These are phyloP conservation scores for Dactylellina leptospora DNA, from an alignment of 2,329 filamentous ascomycete species.

Conservation along the genomic window DNA sequence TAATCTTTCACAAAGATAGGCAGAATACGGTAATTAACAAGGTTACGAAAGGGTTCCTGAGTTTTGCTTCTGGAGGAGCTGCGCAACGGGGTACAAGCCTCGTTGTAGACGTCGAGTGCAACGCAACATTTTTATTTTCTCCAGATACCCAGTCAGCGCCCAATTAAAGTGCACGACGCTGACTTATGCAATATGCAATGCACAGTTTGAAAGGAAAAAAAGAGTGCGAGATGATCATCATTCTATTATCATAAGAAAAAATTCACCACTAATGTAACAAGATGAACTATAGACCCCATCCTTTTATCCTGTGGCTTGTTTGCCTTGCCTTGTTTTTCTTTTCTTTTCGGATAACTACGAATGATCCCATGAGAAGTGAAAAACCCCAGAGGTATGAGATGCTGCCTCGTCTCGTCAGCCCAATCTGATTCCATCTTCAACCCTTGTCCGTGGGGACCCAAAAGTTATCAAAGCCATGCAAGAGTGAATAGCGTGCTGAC, in stretches of 20 bases:
- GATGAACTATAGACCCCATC: constrained; percentile 21
- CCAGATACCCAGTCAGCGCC: constrained; percentile 36
- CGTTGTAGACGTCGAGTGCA: constrained; percentile 27
- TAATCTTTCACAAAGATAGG: not conserved
- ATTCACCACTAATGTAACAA: constrained; percentile 25
- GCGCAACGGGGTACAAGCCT: no score
- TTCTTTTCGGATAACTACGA: no score
- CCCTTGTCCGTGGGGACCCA: constrained; percentile 40
- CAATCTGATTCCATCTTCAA: constrained; percentile 39
- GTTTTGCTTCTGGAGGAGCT: not conserved
- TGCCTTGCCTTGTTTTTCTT: constrained; percentile 50
- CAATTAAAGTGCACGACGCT: constrained; percentile 40
- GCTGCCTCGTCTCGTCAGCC: constrained; percentile 3
- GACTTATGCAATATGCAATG: constrained; percentile 51
- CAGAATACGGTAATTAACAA: constrained; percentile 22
- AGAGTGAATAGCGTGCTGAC: constrained; percentile 31
- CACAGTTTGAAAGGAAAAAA: constrained; percentile 39
- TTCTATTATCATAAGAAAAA: constrained; percentile 39
- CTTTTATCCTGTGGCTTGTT: constrained; percentile 50
- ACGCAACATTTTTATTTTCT: constrained; percentile 46
- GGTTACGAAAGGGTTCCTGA: constrained; percentile 4
- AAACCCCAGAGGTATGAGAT: constrained; percentile 41
- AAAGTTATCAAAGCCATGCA: constrained; percentile 28
- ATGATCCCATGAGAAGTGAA: constrained; percentile 32
- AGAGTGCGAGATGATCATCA: constrained; percentile 48